These are phyloP conservation scores for Antitrichia curtipendula DNA, from an alignment of 225 moss, liverwort and hornwort species.

Conservation along the genomic window DNA sequence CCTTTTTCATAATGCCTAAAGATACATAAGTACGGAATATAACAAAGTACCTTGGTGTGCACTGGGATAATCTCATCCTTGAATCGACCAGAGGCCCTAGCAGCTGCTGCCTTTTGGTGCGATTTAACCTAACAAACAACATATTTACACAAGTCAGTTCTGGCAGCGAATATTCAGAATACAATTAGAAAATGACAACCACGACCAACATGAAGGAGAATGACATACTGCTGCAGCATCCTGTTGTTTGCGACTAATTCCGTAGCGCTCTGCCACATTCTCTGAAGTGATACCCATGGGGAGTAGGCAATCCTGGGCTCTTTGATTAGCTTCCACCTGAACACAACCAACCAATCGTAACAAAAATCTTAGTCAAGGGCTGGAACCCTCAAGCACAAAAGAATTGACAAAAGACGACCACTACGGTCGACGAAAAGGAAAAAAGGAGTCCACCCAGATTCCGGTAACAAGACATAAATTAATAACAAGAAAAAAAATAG, in stretches of 20 bases:
- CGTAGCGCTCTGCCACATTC: constrained; percentile 71
- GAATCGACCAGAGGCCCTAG: constrained; percentile 69
- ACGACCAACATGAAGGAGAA: not conserved
- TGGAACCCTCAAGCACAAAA: not conserved
- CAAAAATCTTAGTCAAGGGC: not conserved
- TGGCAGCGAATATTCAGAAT: not conserved
- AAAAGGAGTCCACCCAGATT: not conserved
- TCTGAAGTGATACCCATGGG: constrained; percentile 99
- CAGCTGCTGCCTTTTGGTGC: constrained; percentile 78
- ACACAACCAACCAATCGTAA: not conserved
- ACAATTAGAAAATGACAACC: not conserved
- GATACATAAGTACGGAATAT: not conserved
- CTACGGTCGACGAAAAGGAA: not conserved
- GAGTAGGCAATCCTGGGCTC: constrained; percentile 73
- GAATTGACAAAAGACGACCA: not conserved
- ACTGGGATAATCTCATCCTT: constrained; percentile 82
- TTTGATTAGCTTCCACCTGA: constrained; percentile 34
- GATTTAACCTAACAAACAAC: constrained; percentile 23
- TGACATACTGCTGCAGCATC: constrained; percentile 58
- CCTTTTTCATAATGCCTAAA: not conserved
- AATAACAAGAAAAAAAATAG: not conserved
- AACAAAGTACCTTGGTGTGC: constrained; percentile 43
- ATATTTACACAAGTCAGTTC: not conserved
- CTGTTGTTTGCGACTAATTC: constrained; percentile 61
- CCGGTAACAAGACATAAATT: not conserved